phyloP scores from a whole-genome alignment of 2,329 filamentous ascomycete genomes.

The Beauveria australis region DNA sequence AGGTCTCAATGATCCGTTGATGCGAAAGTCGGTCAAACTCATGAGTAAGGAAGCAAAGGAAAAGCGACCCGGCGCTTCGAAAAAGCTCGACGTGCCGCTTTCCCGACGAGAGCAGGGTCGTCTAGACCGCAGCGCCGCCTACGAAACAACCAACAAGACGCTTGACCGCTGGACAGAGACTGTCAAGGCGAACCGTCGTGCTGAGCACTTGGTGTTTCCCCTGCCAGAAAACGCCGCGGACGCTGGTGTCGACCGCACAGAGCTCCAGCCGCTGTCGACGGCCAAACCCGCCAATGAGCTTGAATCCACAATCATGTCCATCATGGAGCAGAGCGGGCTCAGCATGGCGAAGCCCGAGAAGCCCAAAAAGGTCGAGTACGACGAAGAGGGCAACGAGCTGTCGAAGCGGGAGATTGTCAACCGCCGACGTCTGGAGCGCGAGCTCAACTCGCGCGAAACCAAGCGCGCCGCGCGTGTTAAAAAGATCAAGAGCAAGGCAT shows the following conservation, averaged over 20 bases:
- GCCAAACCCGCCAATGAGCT: constrained; percentile 67
- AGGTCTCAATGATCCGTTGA: constrained; percentile 62
- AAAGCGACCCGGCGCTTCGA: constrained; percentile 34
- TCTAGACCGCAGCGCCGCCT: constrained; percentile 73
- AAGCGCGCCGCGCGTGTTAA: constrained; percentile 86
- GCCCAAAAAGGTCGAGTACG: constrained; percentile 52
- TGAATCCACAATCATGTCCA: constrained; percentile 76
- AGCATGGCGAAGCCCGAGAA: constrained; percentile 38
- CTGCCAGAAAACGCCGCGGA: constrained; percentile 62
- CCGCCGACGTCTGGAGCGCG: constrained; percentile 70
- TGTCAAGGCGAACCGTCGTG: constrained; percentile 85
- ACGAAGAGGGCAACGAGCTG: constrained; percentile 63
- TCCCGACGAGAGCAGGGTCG: constrained; percentile 80
- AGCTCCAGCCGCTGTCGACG: constrained; percentile 56
- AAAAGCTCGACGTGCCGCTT: constrained; percentile 75
- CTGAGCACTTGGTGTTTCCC: constrained; percentile 85
- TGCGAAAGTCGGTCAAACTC: constrained; percentile 73
- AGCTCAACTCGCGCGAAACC: constrained; percentile 81
- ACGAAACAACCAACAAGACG: constrained; percentile 85
- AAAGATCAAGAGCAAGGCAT: constrained; percentile 98
- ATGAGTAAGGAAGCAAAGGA: constrained; percentile 56
- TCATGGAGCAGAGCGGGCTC: constrained; percentile 83
- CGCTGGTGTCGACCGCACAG: constrained; percentile 51
- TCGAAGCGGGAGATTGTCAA: constrained; percentile 63
- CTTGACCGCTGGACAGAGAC: constrained; percentile 89